Evolutionary conservation across 495 filamentous ascomycete species (phyloP).

Genomic region (Penicillium robsamsonii): DNA sequence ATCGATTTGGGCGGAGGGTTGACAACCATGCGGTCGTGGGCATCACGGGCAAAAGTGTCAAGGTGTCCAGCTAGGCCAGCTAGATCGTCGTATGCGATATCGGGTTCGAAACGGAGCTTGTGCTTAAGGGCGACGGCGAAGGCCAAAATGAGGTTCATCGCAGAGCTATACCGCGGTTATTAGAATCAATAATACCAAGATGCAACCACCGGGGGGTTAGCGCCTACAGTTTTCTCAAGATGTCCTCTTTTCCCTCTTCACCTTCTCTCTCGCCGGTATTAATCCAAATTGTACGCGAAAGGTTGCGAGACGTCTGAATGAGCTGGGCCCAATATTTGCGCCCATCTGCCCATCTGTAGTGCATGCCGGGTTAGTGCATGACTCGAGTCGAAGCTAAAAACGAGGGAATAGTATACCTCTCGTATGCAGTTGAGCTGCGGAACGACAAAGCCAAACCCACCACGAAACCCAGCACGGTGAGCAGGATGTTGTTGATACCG

Average conservation of each 20-base stretch:
- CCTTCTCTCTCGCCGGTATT: slow-evolving; percentile 66
- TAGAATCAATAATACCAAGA: slow-evolving; percentile 2
- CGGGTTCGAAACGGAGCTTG: slow-evolving; percentile 84
- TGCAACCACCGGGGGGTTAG: neutral
- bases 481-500: slow-evolving; percentile 64
- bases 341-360: slow-evolving; percentile 61
- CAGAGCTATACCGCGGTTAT: slow-evolving; percentile 49
- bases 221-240: slow-evolving; percentile 65
- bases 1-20: slow-evolving; percentile 43
- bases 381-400: neutral
- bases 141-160: slow-evolving; percentile 77
- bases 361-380: slow-evolving; percentile 6
- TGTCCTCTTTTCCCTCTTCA: slow-evolving; percentile 59
- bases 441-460: slow-evolving; percentile 82
- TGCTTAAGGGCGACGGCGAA: slow-evolving; percentile 78
- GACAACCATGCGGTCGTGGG: slow-evolving; percentile 51
- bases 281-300: slow-evolving; percentile 78
- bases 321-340: slow-evolving; percentile 76
- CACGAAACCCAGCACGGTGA: slow-evolving; percentile 88
- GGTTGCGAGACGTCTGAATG: slow-evolving; percentile 66
- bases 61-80: slow-evolving; percentile 46
- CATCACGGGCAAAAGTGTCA: slow-evolving; percentile 63
- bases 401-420: slow-evolving; percentile 47
- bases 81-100: slow-evolving; percentile 67
- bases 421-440: slow-evolving; percentile 81